These are phyloP conservation scores for Diversispora epigaea DNA, from an alignment of 192 early-diverging fungal species.

Conservation along the genomic window DNA sequence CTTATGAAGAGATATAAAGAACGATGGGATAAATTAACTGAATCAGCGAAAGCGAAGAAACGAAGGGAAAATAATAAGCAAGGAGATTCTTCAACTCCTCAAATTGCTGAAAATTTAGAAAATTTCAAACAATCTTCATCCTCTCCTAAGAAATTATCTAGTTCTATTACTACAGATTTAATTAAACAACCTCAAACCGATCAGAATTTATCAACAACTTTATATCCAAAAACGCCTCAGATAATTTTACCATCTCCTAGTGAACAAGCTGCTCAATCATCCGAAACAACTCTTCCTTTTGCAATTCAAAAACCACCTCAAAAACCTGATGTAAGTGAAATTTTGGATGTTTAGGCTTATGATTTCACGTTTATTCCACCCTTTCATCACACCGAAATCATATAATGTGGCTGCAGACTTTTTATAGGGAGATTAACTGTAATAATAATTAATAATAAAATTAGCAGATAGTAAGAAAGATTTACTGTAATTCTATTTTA, in stretches of 20 bases:
- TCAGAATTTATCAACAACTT: neutral
- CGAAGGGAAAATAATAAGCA: neutral
- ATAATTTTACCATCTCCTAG: neutral
- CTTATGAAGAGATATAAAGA: constrained; percentile 70
- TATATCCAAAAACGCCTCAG: neutral
- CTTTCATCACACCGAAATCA: too few species aligned
- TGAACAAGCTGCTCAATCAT: neutral
- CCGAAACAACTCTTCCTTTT: neutral
- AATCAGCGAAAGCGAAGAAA: constrained; percentile 55
- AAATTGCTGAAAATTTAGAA: neutral
- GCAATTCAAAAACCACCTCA: constrained; percentile 1
- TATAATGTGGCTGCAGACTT: too few species aligned
- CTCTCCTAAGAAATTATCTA: too few species aligned
- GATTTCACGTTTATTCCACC: too few species aligned
- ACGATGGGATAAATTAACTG: constrained; percentile 79
- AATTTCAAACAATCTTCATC: too few species aligned
- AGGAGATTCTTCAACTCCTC: neutral
- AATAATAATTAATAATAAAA: too few species aligned
- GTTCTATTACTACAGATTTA: too few species aligned
- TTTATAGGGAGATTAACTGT: too few species aligned
- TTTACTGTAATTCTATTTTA: too few species aligned
- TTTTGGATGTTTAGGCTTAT: too few species aligned
- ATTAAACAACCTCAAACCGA: neutral
- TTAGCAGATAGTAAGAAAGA: too few species aligned
- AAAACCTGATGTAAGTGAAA: too few species aligned